Evolutionary conservation across 1,284 basidiomycete species (phyloP).

Genomic region (Cryptococcus sp.): DNA sequence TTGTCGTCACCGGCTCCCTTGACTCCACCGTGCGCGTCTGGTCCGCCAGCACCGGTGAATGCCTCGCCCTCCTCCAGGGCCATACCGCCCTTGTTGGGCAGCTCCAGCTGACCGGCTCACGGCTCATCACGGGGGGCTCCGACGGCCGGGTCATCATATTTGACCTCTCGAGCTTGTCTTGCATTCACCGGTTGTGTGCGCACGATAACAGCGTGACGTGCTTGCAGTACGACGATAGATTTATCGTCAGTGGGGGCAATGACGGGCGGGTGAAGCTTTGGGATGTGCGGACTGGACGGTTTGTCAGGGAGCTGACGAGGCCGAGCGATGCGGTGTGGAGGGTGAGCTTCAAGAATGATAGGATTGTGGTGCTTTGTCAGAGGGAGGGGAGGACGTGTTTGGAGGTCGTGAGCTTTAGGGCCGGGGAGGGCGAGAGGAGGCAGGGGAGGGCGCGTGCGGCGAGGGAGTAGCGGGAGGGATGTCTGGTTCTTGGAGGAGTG

Average conservation of each 20-base stretch:
- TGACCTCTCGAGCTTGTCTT: constrained; percentile 60
- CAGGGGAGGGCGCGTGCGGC: not conserved
- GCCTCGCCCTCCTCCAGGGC: constrained; percentile 81
- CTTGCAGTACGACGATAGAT: constrained; percentile 80
- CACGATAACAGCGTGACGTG: constrained; percentile 91
- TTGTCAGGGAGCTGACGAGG: constrained; percentile 71
- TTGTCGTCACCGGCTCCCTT: constrained; percentile 81
- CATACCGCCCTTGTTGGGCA: constrained; percentile 94
- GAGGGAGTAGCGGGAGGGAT: not conserved
- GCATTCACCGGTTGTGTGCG: constrained; percentile 55
- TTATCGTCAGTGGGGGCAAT: constrained; percentile 66
- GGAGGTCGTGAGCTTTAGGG: constrained; percentile 60
- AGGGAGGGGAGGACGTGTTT: constrained; percentile 80
- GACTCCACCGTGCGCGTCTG: constrained; percentile 89
- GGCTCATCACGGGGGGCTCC: constrained; percentile 85
- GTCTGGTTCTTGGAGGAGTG: not conserved
- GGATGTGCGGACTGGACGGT: constrained; percentile 66
- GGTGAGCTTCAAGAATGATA: constrained; percentile 71
- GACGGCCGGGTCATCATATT: constrained; percentile 93
- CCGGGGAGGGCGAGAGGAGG: constrained; percentile 31
- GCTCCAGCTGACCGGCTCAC: constrained; percentile 70
- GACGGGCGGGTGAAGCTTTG: constrained; percentile 88
- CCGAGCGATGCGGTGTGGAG: constrained; percentile 84
- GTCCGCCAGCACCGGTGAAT: constrained; percentile 74
- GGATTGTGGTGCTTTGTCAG: constrained; percentile 78